Base-by-base conservation (phyloP, 139 green algal species). In the Zygnema cylindricum region DNA sequence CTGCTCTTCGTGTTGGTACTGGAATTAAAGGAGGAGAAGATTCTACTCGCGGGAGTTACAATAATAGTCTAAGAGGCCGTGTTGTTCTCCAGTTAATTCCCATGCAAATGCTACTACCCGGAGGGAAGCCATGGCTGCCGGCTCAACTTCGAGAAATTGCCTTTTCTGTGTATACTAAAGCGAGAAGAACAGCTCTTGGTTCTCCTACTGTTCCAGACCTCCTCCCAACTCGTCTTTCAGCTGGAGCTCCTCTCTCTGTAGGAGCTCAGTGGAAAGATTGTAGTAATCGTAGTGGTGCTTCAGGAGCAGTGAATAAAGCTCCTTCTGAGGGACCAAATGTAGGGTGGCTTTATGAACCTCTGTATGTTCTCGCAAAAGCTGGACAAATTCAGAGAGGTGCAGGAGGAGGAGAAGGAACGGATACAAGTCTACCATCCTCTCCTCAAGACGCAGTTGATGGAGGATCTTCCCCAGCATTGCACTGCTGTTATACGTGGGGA, bases 401-500 rank as follows among this genome's bases (percentile, higher is more conserved):
- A 79, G 71, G 71, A 11, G 71, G 11, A 16, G 71, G 36, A 41
- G 38, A 16, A 16, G 71, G 16, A 25, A 16, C 36, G 36, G 21
- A 43, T 79, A 11, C 7, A 3, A 25, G 11, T 79, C n/a, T n/a
- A n/a, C 36, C 71, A n/a, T 41, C 71, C 21, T 11, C 71, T 79
- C 71, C 71, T 25, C 7, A 54, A 11, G 3, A n/a, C 71, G 36
- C 71, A 79, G 71, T 16, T 40, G 71, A 41, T 79, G 71, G 36
- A 16, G 71, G 71, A 11, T 7, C 7, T 7, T 7, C 7, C 21
- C 11, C 71, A 43, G 71, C 71, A 54, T 41, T 79, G 71, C 71
- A 79, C 16, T 79, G 71, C 71, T 79, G 71, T 16, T 79, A 79
- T 79, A 79, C 71, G 16, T 79, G 71, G 71, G 71, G 36, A 43